Percentiles rank a stretch among this genome's conserved stretches.
Evolutionary conservation across 805 yeast species (phyloP).

Genomic region (Saturnispora saitoi): DNA sequence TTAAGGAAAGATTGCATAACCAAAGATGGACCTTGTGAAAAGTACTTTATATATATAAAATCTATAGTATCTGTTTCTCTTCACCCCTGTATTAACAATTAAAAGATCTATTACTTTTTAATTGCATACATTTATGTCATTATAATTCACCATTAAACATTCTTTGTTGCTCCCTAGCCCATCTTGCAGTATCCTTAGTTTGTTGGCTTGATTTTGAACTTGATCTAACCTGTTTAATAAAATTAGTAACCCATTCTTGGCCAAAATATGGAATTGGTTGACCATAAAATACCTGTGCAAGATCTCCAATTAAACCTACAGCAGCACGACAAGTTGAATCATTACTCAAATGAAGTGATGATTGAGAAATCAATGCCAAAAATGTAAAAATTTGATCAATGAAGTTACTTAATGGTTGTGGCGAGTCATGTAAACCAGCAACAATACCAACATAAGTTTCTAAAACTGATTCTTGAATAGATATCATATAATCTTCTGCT

Average conservation of each 20-base stretch:
- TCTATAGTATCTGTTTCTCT: neutral
- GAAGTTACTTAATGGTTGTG: slow-evolving; percentile 57
- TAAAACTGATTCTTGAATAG: slow-evolving; percentile 77
- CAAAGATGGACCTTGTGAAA: neutral
- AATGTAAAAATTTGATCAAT: slow-evolving; percentile 65
- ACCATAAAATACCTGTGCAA: slow-evolving; percentile 83
- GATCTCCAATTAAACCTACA: slow-evolving; percentile 87
- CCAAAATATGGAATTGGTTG: slow-evolving; percentile 56
- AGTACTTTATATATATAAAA: neutral
- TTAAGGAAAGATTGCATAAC: slow-evolving; percentile 1
- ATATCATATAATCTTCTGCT: slow-evolving; percentile 62
- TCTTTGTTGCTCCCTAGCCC: slow-evolving; percentile 89
- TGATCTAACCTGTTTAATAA: slow-evolving; percentile 65
- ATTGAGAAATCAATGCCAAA: slow-evolving; percentile 49
- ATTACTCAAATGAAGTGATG: slow-evolving; percentile 48
- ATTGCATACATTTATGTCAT: neutral
- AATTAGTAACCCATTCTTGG: slow-evolving; percentile 72
- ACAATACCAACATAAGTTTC: slow-evolving; percentile 95
- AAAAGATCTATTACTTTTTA: neutral
- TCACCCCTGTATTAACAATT: neutral
- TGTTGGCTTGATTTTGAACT: slow-evolving; percentile 51
- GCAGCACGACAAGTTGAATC: slow-evolving; percentile 76
- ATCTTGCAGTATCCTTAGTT: slow-evolving; percentile 88
- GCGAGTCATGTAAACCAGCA: slow-evolving; percentile 71
- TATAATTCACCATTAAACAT: slow-evolving; percentile 2